Percentiles rank a stretch among this genome's conserved stretches.
phyloP scores from a whole-genome alignment of 768 basidiomycete genomes.

The Rhodotorula graminis region DNA sequence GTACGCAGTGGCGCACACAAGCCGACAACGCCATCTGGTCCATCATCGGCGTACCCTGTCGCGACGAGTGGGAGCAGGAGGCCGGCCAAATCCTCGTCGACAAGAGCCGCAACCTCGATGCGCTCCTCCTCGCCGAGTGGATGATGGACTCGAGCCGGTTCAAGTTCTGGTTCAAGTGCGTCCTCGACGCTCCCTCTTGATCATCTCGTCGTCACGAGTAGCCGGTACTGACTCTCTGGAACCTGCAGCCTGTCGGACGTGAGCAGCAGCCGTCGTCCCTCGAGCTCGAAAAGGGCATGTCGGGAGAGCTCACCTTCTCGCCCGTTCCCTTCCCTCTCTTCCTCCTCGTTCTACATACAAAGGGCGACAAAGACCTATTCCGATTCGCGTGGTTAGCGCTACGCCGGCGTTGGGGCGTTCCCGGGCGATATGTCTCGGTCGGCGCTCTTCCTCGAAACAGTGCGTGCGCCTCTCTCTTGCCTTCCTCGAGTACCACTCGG shows the following conservation, averaged over 20 bases:
- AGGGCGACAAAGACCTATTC: slow-evolving; percentile 48
- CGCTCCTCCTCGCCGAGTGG: slow-evolving; percentile 42
- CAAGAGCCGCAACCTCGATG: slow-evolving; percentile 49
- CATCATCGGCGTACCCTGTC: slow-evolving; percentile 48
- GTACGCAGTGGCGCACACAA: slow-evolving; percentile 8
- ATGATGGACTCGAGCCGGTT: slow-evolving; percentile 44
- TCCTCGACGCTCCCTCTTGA: not conserved
- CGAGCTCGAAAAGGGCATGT: too few species aligned
- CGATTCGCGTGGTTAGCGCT: slow-evolving; percentile 48
- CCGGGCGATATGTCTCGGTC: slow-evolving; percentile 49
- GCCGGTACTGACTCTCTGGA: not conserved
- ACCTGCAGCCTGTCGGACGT: slow-evolving; percentile 13
- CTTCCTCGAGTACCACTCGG: too few species aligned
- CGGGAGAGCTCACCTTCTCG: too few species aligned
- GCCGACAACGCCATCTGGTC: slow-evolving; percentile 45
- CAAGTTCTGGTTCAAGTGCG: slow-evolving; percentile 47
- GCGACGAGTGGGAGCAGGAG: slow-evolving; percentile 52
- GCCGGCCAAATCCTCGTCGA: slow-evolving; percentile 51
- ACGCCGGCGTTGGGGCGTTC: slow-evolving; percentile 51
- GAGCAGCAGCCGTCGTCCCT: not conserved
- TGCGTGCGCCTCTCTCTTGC: slow-evolving; percentile 8
- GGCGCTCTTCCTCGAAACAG: slow-evolving; percentile 47
- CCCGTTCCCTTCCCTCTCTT: not conserved
- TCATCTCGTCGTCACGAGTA: not conserved
- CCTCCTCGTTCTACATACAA: slow-evolving; percentile 1